phyloP scores from a whole-genome alignment of 257 asterid genomes.

The Fraxinus pennsylvanica region DNA sequence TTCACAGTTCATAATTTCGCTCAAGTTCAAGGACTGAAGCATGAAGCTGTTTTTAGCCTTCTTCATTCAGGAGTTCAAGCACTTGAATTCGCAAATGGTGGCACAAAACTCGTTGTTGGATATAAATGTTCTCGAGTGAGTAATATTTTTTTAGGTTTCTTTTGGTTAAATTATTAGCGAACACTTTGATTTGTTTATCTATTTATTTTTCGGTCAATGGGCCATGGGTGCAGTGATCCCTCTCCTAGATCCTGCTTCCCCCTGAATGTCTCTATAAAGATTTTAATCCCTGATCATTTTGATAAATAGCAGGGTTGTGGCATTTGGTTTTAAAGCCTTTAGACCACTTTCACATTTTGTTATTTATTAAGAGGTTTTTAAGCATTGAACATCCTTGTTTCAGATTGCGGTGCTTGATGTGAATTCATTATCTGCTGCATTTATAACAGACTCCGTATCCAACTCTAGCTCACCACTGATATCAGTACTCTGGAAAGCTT shows the following conservation, averaged over 20 bases:
- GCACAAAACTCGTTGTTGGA: constrained; percentile 71
- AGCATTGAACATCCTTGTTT: constrained; percentile 36
- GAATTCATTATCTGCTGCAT: constrained; percentile 57
- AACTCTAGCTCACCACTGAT: constrained; percentile 44
- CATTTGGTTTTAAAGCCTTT: not conserved
- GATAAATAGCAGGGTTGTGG: constrained; percentile 14
- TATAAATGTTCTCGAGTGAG: constrained; percentile 73
- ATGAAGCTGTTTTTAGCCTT: constrained; percentile 70
- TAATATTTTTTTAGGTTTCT: constrained; percentile 27
- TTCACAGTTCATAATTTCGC: constrained; percentile 61
- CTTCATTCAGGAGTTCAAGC: constrained; percentile 61
- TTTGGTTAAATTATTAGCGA: not conserved
- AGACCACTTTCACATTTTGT: not conserved
- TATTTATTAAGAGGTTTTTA: constrained; percentile 9
- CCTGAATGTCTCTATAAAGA: not conserved
- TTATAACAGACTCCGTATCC: constrained; percentile 53
- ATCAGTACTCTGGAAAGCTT: constrained; percentile 48
- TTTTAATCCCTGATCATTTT: constrained; percentile 11
- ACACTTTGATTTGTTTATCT: constrained; percentile 16
- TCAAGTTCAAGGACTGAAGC: constrained; percentile 56
- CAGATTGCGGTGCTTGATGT: constrained; percentile 84
- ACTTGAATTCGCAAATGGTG: constrained; percentile 52
- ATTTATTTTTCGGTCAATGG: not conserved
- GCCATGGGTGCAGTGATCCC: constrained; percentile 9
- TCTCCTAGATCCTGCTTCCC: constrained; percentile 18